These are phyloP conservation scores for Dorcoceras hygrometricum DNA, from an alignment of 257 asterid genomes.

Conservation along the genomic window DNA sequence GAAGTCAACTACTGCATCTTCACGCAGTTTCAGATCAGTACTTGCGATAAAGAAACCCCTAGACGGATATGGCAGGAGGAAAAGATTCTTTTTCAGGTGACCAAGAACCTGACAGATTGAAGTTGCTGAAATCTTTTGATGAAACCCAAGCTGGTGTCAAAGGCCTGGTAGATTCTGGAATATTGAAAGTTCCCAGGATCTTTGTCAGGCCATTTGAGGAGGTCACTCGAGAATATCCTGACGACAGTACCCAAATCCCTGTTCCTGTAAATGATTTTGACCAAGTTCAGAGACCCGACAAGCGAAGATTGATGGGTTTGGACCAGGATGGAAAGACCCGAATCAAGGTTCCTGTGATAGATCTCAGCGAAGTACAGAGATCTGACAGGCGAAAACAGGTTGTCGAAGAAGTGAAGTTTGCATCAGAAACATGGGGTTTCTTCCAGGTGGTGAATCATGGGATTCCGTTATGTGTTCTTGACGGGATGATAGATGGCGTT, in stretches of 20 bases:
- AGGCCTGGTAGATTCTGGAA: slow-evolving; percentile 45
- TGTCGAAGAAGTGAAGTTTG: slow-evolving; percentile 34
- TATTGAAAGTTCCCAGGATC: slow-evolving; percentile 36
- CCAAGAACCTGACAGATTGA: slow-evolving; percentile 24
- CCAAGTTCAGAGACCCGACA: background rate
- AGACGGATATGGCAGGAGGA: slow-evolving; percentile 25
- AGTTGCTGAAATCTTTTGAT: slow-evolving; percentile 41
- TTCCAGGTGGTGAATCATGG: slow-evolving; percentile 55
- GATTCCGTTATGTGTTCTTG: slow-evolving; percentile 32
- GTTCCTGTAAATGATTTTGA: no score
- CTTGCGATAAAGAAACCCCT: no score
- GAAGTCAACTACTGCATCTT: no score
- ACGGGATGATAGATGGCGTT: slow-evolving; percentile 29
- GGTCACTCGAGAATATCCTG: slow-evolving; percentile 15
- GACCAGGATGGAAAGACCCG: slow-evolving; percentile 18
- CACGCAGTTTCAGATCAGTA: no score
- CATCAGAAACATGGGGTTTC: slow-evolving; percentile 46
- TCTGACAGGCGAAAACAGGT: slow-evolving; percentile 24
- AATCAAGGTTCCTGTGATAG: slow-evolving; percentile 42
- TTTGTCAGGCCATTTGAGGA: slow-evolving; percentile 37
- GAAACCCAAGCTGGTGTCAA: slow-evolving; percentile 49
- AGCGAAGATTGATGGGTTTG: background rate
- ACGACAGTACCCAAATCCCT: no score
- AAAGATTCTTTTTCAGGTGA: slow-evolving; percentile 7
- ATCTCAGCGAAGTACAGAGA: slow-evolving; percentile 28